phyloP scores from a whole-genome alignment of 805 yeast genomes.

The Kockiozyma suomiensis region DNA sequence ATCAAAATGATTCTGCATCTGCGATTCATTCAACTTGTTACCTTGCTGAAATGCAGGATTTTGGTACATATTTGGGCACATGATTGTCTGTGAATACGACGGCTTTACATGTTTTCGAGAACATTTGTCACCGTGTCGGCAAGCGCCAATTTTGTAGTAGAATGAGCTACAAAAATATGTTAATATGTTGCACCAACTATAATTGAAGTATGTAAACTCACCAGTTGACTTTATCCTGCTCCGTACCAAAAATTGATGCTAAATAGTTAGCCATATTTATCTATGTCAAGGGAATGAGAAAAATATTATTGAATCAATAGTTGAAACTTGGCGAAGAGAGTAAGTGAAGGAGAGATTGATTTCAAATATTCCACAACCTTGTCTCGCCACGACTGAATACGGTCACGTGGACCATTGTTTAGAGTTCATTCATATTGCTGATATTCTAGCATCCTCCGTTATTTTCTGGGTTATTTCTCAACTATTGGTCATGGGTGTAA shows the following conservation, averaged over 20 bases:
- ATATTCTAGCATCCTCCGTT: neutral
- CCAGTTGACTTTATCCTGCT: conserved; percentile 45
- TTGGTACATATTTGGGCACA: conserved; percentile 65
- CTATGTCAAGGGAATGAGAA: no score
- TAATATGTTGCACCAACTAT: no score
- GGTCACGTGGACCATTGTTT: neutral
- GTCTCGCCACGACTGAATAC: neutral
- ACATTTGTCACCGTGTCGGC: conserved; percentile 90
- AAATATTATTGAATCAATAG: no score
- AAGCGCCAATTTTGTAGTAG: conserved; percentile 83
- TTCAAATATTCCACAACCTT: neutral
- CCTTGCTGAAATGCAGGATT: conserved; percentile 52
- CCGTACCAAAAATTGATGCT: conserved; percentile 45
- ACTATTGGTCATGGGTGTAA: conserved; percentile 12
- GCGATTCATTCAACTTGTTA: conserved; percentile 40
- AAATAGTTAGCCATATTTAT: conserved; percentile 41
- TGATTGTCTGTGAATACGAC: conserved; percentile 60
- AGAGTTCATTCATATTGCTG: neutral
- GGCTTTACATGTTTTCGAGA: conserved; percentile 72
- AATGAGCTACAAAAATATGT: conserved; percentile 47
- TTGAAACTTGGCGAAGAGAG: no score
- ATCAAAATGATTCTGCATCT: conserved; percentile 55
- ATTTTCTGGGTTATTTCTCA: neutral
- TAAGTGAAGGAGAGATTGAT: neutral
- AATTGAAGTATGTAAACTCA: no score